A percentile compares a stretch with the other conserved stretches of the same genome.
Conservation (phyloP, 129 eudicot species). For the Flaveria sonorensis region DNA sequence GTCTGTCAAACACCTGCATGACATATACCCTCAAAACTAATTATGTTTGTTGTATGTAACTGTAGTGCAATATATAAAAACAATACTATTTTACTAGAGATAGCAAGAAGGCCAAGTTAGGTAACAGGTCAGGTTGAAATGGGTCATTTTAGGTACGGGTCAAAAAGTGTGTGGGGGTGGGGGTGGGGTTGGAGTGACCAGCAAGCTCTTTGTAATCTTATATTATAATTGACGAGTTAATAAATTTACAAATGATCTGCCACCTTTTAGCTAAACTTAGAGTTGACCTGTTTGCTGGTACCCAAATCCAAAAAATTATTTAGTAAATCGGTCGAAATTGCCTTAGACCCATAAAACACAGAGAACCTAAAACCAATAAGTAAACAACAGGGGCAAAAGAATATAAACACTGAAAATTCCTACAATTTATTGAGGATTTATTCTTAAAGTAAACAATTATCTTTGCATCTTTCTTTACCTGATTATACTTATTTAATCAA, state of each 20-base stretch:
- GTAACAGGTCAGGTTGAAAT: background rate
- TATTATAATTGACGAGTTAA: background rate
- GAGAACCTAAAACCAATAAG: background rate
- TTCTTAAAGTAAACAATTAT: constrained; percentile 30
- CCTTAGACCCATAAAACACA: background rate
- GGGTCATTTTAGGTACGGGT: background rate
- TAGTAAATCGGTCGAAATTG: background rate
- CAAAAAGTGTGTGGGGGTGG: background rate
- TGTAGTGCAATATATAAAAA: background rate
- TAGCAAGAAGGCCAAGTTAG: background rate
- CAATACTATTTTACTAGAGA: background rate
- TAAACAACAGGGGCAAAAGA: constrained; percentile 22
- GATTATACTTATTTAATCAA: constrained; percentile 15
- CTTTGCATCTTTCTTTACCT: constrained; percentile 35
- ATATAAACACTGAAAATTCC: constrained; percentile 22
- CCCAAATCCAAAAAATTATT: background rate
- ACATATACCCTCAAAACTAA: constrained; percentile 10
- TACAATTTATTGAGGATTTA: constrained; percentile 27
- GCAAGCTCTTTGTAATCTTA: background rate
- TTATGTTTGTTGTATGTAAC: background rate
- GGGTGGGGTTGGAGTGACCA: background rate
- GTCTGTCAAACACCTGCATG: constrained; percentile 64
- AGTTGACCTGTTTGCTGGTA: background rate
- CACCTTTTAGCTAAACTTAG: background rate
- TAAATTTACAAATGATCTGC: background rate